Base-by-base conservation (phyloP, 139 green algal genomes). In the Asterochloris sp. region DNA sequence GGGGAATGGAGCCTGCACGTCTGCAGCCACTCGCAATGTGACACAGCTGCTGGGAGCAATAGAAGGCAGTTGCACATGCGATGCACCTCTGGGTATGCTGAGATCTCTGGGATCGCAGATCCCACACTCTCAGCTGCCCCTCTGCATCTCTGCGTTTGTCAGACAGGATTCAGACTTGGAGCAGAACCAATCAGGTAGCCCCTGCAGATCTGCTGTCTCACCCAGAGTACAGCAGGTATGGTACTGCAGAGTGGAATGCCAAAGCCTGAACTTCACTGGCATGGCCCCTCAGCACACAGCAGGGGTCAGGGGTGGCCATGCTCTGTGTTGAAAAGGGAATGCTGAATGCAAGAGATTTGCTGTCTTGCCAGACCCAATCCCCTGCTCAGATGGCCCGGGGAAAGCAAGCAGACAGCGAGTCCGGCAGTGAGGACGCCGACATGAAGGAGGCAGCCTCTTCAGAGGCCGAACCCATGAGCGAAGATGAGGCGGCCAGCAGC, bases 181-280 rank as follows among this genome's bases (percentile, higher is more conserved):
- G 13, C 16, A 12, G 13, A 26, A 24, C n/a, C 12, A 4, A 62
- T n/a, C 10, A 63, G 54, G 0, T n/a, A 23, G 24, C 28, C 24
- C 62, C 24, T 27, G 73, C 61, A 63, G 10, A 11, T 17, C n/a
- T 21, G 26, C 13, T 11, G 13, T 21, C 87, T 68, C 74, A 91
- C 87, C 87, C 87, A 12, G 86, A 85, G 26, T 87, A 78, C 62
- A 91, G 69, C 19, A 85, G 61, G 29, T 62, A 74, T 27, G 76
- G 26, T 21, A 19, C 28, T n/a, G 13, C 47, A 15, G 61, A 38
- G 23, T 87, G 79, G 76, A 85, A 91, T 21, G 74, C 69, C 47
- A 91, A 69, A 28, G 91, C 79, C 73, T 94, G 84, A 73, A 91
- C 83, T 74, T 94, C 82, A n/a, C 61, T 62, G 13, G 75, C 63